phyloP scores from a whole-genome alignment of 139 green algal species.

The Deuterostichococcus epilithicus region DNA sequence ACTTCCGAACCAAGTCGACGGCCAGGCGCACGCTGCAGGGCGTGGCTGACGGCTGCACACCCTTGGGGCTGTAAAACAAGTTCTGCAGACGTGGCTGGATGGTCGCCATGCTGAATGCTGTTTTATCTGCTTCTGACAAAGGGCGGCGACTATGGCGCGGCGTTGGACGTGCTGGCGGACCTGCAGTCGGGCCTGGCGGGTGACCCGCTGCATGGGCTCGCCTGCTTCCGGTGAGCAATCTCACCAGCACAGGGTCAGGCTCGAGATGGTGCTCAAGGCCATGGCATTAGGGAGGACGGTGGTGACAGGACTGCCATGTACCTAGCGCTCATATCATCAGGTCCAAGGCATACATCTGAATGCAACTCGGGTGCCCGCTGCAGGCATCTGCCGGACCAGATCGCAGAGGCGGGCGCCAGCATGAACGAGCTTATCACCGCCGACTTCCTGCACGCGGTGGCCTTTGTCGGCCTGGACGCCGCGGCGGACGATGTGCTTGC shows the following conservation, averaged over 20 bases:
- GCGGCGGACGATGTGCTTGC: neutral
- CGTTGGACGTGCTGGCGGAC: slow-evolving; percentile 71
- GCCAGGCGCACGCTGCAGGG: too few species aligned
- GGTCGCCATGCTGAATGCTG: neutral
- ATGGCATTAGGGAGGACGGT: too few species aligned
- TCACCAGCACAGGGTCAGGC: too few species aligned
- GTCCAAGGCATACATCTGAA: too few species aligned
- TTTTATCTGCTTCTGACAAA: slow-evolving; percentile 49
- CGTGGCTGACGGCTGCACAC: too few species aligned
- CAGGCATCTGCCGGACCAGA: slow-evolving; percentile 27
- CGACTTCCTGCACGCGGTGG: slow-evolving; percentile 24
- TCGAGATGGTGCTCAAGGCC: too few species aligned
- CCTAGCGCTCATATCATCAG: too few species aligned
- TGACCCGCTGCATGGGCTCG: slow-evolving; percentile 33
- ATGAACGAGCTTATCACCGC: slow-evolving; percentile 35
- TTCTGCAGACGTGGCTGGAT: too few species aligned
- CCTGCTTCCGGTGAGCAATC: neutral
- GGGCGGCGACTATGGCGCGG: slow-evolving; percentile 61
- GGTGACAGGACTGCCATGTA: too few species aligned
- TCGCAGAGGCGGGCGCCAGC: slow-evolving; percentile 35
- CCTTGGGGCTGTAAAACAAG: too few species aligned
- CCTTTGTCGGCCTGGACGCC: neutral
- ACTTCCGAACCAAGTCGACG: too few species aligned
- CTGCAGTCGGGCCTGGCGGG: slow-evolving; percentile 17
- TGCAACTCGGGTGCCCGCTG: slow-evolving; percentile 1